These are phyloP conservation scores for Violaceomyces palustris DNA, from an alignment of 1,284 basidiomycete genomes.

Conservation along the genomic window DNA sequence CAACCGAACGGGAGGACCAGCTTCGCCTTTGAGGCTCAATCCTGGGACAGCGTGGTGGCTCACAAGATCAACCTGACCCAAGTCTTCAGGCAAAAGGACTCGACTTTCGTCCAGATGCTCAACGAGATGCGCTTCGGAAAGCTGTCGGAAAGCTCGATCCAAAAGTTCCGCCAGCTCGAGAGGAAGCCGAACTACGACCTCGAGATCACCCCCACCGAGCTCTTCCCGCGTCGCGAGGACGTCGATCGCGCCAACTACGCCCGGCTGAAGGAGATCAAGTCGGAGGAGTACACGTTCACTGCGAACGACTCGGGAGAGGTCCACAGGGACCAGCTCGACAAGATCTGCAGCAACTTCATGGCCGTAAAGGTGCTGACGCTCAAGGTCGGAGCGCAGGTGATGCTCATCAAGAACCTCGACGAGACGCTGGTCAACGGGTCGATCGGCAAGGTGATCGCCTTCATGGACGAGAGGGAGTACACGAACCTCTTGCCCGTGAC, in stretches of 20 bases:
- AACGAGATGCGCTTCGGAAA: constrained; percentile 44
- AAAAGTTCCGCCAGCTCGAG: constrained; percentile 28
- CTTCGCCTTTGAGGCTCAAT: constrained; percentile 70
- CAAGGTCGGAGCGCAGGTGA: constrained; percentile 63
- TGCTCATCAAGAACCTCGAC: constrained; percentile 73
- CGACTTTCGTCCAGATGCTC: constrained; percentile 40
- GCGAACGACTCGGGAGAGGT: constrained; percentile 37
- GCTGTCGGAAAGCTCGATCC: constrained; percentile 36
- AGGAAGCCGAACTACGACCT: constrained; percentile 25
- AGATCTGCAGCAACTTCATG: constrained; percentile 37
- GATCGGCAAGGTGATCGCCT: constrained; percentile 63
- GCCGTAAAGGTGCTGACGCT: constrained; percentile 58
- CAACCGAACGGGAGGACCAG: constrained; percentile 53
- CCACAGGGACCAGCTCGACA: constrained; percentile 17
- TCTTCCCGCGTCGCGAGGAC: constrained; percentile 76
- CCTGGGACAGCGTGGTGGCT: constrained; percentile 72
- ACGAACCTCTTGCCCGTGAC: constrained; percentile 35
- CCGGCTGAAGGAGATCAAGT: constrained; percentile 58
- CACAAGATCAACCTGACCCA: constrained; percentile 79
- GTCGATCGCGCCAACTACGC: constrained; percentile 68
- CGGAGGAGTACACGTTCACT: constrained; percentile 26
- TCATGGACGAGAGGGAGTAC: constrained; percentile 31
- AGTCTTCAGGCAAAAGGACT: constrained; percentile 70
- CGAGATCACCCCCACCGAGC: constrained; percentile 44
- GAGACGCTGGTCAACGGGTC: constrained; percentile 76